Evolutionary conservation across 768 basidiomycete species (phyloP).

Genomic region (Omphalotus guepiniiformis): DNA sequence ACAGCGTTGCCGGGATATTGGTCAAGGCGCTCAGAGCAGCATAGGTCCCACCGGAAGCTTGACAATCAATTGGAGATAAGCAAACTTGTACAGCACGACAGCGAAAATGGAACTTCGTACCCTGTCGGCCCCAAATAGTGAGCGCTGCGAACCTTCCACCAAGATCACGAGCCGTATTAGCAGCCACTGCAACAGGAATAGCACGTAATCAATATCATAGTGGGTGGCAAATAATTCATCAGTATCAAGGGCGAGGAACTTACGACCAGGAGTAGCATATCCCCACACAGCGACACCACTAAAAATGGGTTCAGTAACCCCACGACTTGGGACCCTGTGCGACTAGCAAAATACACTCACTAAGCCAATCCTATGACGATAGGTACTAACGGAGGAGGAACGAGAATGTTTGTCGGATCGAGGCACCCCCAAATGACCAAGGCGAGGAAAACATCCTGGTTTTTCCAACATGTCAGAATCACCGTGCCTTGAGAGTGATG

Average conservation of each 20-base stretch:
- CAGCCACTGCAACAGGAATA: slow-evolving; percentile 36
- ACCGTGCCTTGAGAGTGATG: no score
- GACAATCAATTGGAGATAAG: background rate
- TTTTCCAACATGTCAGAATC: background rate
- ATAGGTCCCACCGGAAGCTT: slow-evolving; percentile 39
- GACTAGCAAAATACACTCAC: slow-evolving; percentile 33
- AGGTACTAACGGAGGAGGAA: slow-evolving; percentile 50
- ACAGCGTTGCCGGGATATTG: slow-evolving; percentile 41
- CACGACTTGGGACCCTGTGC: background rate
- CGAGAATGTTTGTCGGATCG: slow-evolving; percentile 56
- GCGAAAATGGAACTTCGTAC: slow-evolving; percentile 6
- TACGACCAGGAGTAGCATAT: slow-evolving; percentile 47
- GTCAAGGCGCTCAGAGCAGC: slow-evolving; percentile 43
- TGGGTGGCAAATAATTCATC: no score
- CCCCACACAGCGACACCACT: slow-evolving; percentile 62
- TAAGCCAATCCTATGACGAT: slow-evolving; percentile 56
- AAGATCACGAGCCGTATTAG: slow-evolving; percentile 67
- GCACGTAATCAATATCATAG: no score
- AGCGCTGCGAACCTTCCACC: slow-evolving; percentile 60
- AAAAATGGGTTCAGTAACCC: background rate
- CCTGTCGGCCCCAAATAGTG: slow-evolving; percentile 39
- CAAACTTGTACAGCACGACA: background rate
- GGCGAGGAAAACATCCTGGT: slow-evolving; percentile 43
- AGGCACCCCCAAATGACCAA: slow-evolving; percentile 47
- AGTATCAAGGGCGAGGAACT: slow-evolving; percentile 14